These are phyloP conservation scores for Raphanus sativus DNA, from an alignment of 345 rosid species.

Conservation along the genomic window DNA sequence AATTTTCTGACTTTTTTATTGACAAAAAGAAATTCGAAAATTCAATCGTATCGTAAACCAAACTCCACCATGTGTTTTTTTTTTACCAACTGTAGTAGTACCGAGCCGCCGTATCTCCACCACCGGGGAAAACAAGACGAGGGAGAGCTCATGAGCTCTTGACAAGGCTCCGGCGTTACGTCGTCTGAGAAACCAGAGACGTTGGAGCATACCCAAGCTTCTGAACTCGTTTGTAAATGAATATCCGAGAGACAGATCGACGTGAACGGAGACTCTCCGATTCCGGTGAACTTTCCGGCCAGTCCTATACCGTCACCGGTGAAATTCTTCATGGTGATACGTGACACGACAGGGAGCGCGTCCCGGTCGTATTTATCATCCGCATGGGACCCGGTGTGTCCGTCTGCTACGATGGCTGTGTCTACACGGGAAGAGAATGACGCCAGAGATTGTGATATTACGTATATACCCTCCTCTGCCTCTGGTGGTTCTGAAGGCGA, in stretches of 20 bases:
- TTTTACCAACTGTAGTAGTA: slow-evolving; percentile 28
- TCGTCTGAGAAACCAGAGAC: slow-evolving; percentile 67
- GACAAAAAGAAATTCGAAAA: slow-evolving; percentile 32
- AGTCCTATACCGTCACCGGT: slow-evolving; percentile 54
- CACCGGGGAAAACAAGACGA: slow-evolving; percentile 13
- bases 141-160: slow-evolving; percentile 46
- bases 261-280: slow-evolving; percentile 66
- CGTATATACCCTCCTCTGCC: slow-evolving; percentile 88
- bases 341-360: slow-evolving; percentile 60
- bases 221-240: slow-evolving; percentile 46
- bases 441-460: slow-evolving; percentile 54
- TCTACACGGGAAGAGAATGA: slow-evolving; percentile 40
- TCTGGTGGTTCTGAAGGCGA: slow-evolving; percentile 64
- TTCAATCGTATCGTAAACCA: slow-evolving; percentile 35
- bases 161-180: slow-evolving; percentile 68
- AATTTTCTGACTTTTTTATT: slow-evolving; percentile 29
- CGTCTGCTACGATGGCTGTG: slow-evolving; percentile 55
- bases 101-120: slow-evolving; percentile 18
- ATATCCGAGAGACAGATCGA: slow-evolving; percentile 65
- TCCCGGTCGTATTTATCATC: slow-evolving; percentile 67
- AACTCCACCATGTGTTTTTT: slow-evolving; percentile 22
- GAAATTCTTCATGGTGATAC: slow-evolving; percentile 50
- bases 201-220: slow-evolving; percentile 67
- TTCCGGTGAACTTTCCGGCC: slow-evolving; percentile 78
- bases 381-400: slow-evolving; percentile 68